Evolutionary conservation across 2,329 filamentous ascomycete species (phyloP).

Genomic region (Stromatinia cepivora): DNA sequence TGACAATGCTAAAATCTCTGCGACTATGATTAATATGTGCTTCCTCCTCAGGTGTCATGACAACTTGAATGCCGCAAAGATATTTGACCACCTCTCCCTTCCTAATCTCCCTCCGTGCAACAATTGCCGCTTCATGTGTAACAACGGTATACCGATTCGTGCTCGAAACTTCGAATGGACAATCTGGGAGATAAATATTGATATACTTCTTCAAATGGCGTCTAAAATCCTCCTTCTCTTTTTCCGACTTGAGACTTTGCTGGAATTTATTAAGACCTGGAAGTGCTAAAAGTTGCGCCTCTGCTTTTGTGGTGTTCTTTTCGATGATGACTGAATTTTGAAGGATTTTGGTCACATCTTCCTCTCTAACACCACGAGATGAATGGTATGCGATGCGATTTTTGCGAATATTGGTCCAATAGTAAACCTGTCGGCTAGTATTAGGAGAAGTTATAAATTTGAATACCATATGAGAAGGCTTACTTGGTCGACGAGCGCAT

Average conservation of each 20-base stretch:
- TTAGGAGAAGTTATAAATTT: constrained; percentile 12
- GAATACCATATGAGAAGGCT: constrained; percentile 43
- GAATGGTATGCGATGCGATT: constrained; percentile 85
- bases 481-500: constrained; percentile 93
- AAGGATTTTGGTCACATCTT: constrained; percentile 61
- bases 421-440: constrained; percentile 67
- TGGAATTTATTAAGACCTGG: constrained; percentile 73
- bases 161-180: constrained; percentile 87
- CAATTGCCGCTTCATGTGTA: constrained; percentile 84
- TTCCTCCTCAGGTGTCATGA: constrained; percentile 91
- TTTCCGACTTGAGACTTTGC: constrained; percentile 65
- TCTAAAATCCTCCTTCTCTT: constrained; percentile 83
- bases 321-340: constrained; percentile 69
- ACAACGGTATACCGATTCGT: constrained; percentile 95
- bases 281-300: constrained; percentile 69
- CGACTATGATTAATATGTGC: constrained; percentile 74
- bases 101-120: constrained; percentile 75
- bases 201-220: constrained; percentile 87
- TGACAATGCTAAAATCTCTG: constrained; percentile 95
- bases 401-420: constrained; percentile 95
- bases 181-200: constrained; percentile 89
- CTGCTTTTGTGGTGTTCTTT: constrained; percentile 70
- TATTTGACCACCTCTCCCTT: constrained; percentile 88
- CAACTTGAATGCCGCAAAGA: constrained; percentile 84
- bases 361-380: constrained; percentile 72